Percentiles rank a stretch among this genome's conserved stretches.
These are phyloP conservation scores for Pseudotulostoma volvatum DNA, from an alignment of 495 filamentous ascomycete genomes.

Conservation along the genomic window DNA sequence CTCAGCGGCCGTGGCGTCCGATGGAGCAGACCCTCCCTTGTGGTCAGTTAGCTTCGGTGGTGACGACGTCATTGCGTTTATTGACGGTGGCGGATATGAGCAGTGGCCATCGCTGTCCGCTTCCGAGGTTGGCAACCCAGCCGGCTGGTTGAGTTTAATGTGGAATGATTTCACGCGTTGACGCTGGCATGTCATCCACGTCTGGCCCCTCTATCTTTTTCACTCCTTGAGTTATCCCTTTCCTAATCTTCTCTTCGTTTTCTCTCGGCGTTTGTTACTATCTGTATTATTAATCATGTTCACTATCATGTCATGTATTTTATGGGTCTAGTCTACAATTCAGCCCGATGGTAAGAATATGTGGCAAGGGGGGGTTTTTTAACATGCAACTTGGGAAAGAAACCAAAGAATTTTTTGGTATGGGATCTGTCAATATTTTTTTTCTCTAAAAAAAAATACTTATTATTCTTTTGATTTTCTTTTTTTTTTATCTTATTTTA, in stretches of 20 bases:
- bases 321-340: no score
- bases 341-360: no score
- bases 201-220: not conserved
- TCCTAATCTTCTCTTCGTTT: not conserved
- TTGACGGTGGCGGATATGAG: conserved; percentile 29
- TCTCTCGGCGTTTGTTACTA: no score
- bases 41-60: conserved; percentile 27
- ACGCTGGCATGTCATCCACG: not conserved
- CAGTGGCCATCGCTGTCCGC: conserved; percentile 17
- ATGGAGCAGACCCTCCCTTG: conserved; percentile 12
- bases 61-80: conserved; percentile 31
- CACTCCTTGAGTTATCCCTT: not conserved
- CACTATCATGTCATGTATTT: not conserved
- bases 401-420: no score
- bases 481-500: no score
- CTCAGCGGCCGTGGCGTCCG: not conserved
- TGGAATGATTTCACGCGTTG: conserved; percentile 19
- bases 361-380: no score
- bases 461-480: no score
- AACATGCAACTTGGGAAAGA: no score
- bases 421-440: no score
- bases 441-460: no score
- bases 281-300: not conserved
- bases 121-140: conserved; percentile 21
- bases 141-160: conserved; percentile 27